Conservation (phyloP, 1,284 basidiomycete genomes). For the Laetiporus sulphureus region DNA sequence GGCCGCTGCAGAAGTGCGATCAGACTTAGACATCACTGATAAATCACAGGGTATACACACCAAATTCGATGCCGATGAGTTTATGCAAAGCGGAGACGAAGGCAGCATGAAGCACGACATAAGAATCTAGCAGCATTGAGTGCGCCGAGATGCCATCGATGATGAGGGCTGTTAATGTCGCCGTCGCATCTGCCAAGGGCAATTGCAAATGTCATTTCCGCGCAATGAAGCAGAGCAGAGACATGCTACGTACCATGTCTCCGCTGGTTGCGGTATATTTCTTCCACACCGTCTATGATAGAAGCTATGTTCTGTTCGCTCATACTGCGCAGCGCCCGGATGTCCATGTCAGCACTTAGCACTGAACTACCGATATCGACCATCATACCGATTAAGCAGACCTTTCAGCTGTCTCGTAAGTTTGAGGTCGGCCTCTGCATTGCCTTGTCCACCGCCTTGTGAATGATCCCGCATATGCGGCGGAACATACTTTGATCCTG, state of each 20-base stretch:
- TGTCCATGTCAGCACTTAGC: slow-evolving; percentile 1
- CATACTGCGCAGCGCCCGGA: too few relatives aligned
- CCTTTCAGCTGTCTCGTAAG: slow-evolving; percentile 82
- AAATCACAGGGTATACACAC: slow-evolving; percentile 32
- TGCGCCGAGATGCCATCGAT: slow-evolving; percentile 81
- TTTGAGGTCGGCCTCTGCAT: slow-evolving; percentile 52
- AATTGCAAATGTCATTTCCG: neutral
- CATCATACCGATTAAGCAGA: slow-evolving; percentile 74
- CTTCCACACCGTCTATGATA: slow-evolving; percentile 76
- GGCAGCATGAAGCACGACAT: slow-evolving; percentile 87
- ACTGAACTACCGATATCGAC: neutral
- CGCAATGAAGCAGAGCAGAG: too few relatives aligned
- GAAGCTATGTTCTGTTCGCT: slow-evolving; percentile 87
- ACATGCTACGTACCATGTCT: slow-evolving; percentile 60
- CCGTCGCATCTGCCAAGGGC: slow-evolving; percentile 64
- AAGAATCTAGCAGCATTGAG: slow-evolving; percentile 83
- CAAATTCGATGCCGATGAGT: slow-evolving; percentile 87
- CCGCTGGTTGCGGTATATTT: slow-evolving; percentile 71
- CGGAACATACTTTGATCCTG: slow-evolving; percentile 58
- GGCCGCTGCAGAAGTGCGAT: slow-evolving; percentile 44
- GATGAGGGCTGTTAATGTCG: slow-evolving; percentile 72
- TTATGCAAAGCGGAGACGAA: slow-evolving; percentile 84
- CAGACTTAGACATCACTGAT: neutral
- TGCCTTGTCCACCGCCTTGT: slow-evolving; percentile 23
- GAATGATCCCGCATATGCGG: slow-evolving; percentile 52